These are phyloP conservation scores for Debaryomyces singareniensis DNA, from an alignment of 1,139 yeast genomes.

Conservation along the genomic window DNA sequence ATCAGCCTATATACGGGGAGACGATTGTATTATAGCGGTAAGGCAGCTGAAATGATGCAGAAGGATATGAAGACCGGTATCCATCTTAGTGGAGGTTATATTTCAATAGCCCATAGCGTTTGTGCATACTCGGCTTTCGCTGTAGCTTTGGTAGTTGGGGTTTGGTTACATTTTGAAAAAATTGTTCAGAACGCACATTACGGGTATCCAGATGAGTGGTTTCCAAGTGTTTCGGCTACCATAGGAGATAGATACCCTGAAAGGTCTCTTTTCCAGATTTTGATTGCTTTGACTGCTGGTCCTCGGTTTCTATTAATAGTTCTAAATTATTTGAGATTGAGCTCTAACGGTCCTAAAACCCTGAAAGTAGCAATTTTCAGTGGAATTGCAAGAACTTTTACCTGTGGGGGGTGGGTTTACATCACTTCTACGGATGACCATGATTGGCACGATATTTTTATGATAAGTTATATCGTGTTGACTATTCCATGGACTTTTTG, in stretches of 20 bases:
- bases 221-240: slow-evolving; percentile 94
- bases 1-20: too few species aligned
- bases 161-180: slow-evolving; percentile 70
- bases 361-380: slow-evolving; percentile 43
- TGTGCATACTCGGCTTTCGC: slow-evolving; percentile 70
- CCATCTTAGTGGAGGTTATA: slow-evolving; percentile 50
- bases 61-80: slow-evolving; percentile 5
- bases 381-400: slow-evolving; percentile 77
- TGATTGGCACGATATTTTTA: slow-evolving; percentile 91
- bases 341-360: slow-evolving; percentile 28
- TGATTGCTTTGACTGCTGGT: slow-evolving; percentile 74
- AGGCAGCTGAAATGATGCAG: too few species aligned
- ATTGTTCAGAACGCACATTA: slow-evolving; percentile 80
- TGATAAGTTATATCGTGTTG: slow-evolving; percentile 82
- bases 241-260: slow-evolving; percentile 97
- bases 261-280: slow-evolving; percentile 81
- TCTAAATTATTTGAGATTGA: slow-evolving; percentile 46
- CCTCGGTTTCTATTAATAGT: slow-evolving; percentile 77
- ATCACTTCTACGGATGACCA: slow-evolving; percentile 96
- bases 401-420: slow-evolving; percentile 99
- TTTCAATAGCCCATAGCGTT: slow-evolving; percentile 65
- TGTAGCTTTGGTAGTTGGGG: slow-evolving; percentile 69
- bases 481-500: slow-evolving; percentile 88
- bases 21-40: too few species aligned
- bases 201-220: slow-evolving; percentile 98